Percentiles rank a stretch among this genome's conserved stretches.
Evolutionary conservation across 208 protist species (phyloP).

Genomic region (Leishmania turanica): DNA sequence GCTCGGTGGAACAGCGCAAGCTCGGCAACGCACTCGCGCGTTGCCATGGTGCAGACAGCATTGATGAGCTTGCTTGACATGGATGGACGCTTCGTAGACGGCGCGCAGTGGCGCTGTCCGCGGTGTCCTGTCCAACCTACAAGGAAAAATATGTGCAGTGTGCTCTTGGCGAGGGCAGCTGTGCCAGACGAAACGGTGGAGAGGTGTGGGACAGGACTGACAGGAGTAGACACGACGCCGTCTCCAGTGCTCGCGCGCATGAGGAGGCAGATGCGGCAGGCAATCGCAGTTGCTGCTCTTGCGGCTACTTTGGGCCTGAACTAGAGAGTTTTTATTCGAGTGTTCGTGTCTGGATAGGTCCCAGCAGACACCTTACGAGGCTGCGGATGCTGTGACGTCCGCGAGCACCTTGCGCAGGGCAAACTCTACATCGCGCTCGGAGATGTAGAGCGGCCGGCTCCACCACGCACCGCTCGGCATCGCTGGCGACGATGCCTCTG

Average conservation of each 20-base stretch:
- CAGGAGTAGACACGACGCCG: neutral
- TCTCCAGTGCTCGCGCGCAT: neutral
- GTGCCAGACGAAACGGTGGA: neutral
- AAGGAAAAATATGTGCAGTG: neutral
- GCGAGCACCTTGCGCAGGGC: constrained; percentile 33
- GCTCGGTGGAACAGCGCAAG: constrained; percentile 67
- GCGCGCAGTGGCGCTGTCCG: neutral
- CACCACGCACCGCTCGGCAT: constrained; percentile 3
- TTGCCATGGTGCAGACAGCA: constrained; percentile 82
- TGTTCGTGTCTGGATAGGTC: neutral
- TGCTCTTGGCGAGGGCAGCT: neutral
- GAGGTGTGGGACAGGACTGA: neutral
- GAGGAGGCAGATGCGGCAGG: neutral
- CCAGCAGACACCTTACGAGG: neutral
- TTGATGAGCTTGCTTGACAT: constrained; percentile 37
- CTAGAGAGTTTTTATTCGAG: neutral
- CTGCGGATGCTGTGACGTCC: neutral
- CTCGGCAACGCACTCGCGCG: constrained; percentile 78
- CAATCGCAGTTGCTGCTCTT: neutral
- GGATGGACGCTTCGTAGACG: neutral
- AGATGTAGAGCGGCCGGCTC: constrained; percentile 31
- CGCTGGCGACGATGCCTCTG: neutral
- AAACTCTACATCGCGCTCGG: constrained; percentile 57
- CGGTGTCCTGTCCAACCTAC: neutral
- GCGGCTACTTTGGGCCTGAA: neutral